Conservation (phyloP, 345 rosid genomes). For the Hypericum perforatum region DNA sequence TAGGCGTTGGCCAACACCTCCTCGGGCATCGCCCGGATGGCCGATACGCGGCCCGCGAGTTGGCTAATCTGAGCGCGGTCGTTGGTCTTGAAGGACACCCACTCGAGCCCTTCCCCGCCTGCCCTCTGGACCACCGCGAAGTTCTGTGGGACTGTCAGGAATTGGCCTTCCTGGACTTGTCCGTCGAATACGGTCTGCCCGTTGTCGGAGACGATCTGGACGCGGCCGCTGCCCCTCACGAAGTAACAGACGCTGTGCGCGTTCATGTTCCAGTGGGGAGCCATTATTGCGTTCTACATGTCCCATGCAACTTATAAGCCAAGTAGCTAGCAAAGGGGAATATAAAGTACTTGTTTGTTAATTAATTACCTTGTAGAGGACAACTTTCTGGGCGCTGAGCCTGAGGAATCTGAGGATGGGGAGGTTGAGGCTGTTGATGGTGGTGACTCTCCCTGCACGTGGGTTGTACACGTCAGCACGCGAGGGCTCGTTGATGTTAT, state of each 20-base stretch:
- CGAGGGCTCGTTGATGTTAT: conserved; percentile 37
- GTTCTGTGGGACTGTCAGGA: conserved; percentile 28
- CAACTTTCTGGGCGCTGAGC: conserved; percentile 46
- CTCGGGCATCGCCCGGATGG: conserved; percentile 20
- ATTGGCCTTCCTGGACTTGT: conserved; percentile 23
- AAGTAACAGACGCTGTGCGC: conserved; percentile 30
- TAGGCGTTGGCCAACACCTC: conserved; percentile 28
- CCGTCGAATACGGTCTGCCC: conserved; percentile 24
- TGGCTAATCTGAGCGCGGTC: conserved; percentile 16
- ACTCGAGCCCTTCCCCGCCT: conserved; percentile 21
- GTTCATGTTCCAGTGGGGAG: conserved; percentile 32
- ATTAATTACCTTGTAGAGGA: conserved; percentile 26
- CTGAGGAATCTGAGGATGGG: conserved; percentile 41
- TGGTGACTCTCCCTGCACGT: conserved; percentile 49
- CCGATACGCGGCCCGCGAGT: conserved; percentile 24
- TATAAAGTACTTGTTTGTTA: too few relatives aligned
- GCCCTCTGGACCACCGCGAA: conserved; percentile 27
- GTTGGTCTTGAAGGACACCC: conserved; percentile 31
- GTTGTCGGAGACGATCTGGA: conserved; percentile 23
- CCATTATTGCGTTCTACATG: conserved; percentile 28
- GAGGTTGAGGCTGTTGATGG: conserved; percentile 40
- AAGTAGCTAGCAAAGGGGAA: too few relatives aligned
- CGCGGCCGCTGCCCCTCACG: conserved; percentile 21
- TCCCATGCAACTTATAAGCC: too few relatives aligned
- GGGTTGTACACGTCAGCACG: conserved; percentile 49